These are phyloP conservation scores for Capsella bursapastoris DNA, from an alignment of 345 rosid genomes.

Conservation along the genomic window DNA sequence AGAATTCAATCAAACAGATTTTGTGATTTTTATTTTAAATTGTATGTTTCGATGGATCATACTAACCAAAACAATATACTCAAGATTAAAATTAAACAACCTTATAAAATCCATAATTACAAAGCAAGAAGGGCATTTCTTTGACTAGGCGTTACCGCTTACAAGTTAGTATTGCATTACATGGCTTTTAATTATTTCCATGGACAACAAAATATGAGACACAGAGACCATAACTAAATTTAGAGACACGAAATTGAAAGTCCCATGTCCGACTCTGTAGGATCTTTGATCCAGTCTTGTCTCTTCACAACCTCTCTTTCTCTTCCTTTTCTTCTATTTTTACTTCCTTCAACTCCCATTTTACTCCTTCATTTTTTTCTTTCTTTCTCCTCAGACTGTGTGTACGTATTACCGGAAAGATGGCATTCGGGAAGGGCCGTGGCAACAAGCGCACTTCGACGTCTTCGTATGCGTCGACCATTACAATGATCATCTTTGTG, in stretches of 20 bases:
- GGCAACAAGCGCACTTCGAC: conserved; percentile 55
- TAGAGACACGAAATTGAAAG: conserved; percentile 39
- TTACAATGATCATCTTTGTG: conserved; percentile 68
- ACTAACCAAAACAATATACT: neutral
- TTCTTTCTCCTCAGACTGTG: conserved; percentile 10
- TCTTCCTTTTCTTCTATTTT: conserved; percentile 30
- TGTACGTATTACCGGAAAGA: conserved; percentile 26
- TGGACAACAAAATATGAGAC: conserved; percentile 11
- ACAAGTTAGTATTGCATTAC: neutral
- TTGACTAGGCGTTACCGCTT: neutral
- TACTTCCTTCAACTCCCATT: conserved; percentile 39
- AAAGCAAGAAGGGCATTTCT: neutral
- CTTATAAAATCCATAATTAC: neutral
- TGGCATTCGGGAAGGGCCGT: conserved; percentile 69
- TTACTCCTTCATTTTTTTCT: conserved; percentile 42
- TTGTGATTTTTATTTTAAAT: neutral
- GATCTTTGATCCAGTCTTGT: conserved; percentile 62
- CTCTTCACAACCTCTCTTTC: conserved; percentile 52
- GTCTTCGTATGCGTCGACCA: conserved; percentile 62
- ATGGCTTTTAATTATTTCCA: neutral
- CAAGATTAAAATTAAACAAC: neutral
- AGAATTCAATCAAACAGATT: neutral
- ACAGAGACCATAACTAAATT: conserved; percentile 38
- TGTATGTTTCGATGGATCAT: neutral
- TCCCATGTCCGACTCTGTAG: conserved; percentile 55